Conservation (phyloP, 192 early-diverging fungal genomes). For the Coemansia sp. region DNA sequence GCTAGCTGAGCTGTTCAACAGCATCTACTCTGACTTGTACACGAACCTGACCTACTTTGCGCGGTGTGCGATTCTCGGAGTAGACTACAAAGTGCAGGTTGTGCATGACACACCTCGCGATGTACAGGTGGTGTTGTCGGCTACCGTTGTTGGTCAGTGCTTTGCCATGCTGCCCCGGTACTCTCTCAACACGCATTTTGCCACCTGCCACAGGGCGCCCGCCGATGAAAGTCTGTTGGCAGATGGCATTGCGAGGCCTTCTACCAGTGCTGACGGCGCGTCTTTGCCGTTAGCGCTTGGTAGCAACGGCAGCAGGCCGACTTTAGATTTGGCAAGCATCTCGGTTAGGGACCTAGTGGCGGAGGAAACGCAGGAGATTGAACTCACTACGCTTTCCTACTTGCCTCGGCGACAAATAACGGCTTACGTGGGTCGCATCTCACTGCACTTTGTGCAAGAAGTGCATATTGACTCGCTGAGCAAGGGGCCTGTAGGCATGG, state of each 20-base stretch:
- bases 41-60: slow-evolving; percentile 61
- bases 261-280: not conserved
- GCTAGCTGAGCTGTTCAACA: slow-evolving; percentile 64
- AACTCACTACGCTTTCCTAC: slow-evolving; percentile 67
- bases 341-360: not conserved
- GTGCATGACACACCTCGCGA: slow-evolving; percentile 48
- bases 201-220: not conserved
- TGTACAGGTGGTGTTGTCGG: slow-evolving; percentile 66
- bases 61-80: slow-evolving; percentile 64
- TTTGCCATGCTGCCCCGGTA: slow-evolving; percentile 19
- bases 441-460: slow-evolving; percentile 82
- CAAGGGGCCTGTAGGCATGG: slow-evolving; percentile 61
- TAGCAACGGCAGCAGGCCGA: not conserved
- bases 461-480: slow-evolving; percentile 30
- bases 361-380: slow-evolving; percentile 44
- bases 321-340: not conserved
- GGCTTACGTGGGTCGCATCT: slow-evolving; percentile 66
- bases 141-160: slow-evolving; percentile 30
- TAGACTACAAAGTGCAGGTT: slow-evolving; percentile 37
- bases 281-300: not conserved
- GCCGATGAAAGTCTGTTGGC: not conserved
- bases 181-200: slow-evolving; percentile 9
- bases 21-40: slow-evolving; percentile 64
- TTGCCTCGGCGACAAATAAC: slow-evolving; percentile 57
- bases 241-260: not conserved